phyloP scores from a whole-genome alignment of 2,329 filamentous ascomycete species.

The Trichophyton mentagrophytes region DNA sequence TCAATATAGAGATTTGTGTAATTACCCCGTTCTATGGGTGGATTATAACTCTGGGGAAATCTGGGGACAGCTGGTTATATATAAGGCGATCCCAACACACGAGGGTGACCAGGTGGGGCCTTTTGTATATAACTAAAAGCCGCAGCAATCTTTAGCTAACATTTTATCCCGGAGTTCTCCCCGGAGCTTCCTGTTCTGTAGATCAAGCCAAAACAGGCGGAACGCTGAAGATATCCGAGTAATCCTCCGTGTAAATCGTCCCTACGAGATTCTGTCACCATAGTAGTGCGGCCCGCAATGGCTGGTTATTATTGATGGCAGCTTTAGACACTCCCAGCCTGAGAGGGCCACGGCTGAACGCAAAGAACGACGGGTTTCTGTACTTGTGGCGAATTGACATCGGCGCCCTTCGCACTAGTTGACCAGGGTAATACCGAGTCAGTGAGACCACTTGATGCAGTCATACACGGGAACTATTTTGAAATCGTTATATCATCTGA shows the following conservation, averaged over 20 bases:
- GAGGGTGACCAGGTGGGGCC: background rate
- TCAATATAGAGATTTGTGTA: background rate
- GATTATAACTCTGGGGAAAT: background rate
- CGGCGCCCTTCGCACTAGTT: background rate
- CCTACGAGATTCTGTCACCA: background rate
- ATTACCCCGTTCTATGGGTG: background rate
- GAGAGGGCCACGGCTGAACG: background rate
- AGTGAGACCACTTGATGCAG: background rate
- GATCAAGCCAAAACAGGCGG: background rate
- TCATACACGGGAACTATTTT: no score
- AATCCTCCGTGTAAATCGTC: no score
- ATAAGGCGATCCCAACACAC: background rate
- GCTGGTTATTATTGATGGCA: background rate
- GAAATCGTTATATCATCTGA: no score
- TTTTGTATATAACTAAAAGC: background rate
- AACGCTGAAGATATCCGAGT: background rate
- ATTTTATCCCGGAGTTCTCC: background rate
- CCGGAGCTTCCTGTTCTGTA: background rate
- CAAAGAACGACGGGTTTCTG: background rate
- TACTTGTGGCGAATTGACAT: background rate
- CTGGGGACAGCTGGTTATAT: background rate
- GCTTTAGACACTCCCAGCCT: background rate
- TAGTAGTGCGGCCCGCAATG: background rate
- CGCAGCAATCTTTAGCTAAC: background rate
- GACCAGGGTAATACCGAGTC: background rate